Evolutionary conservation across 805 yeast genomes (phyloP).

Genomic region (Wickerhamomyces canadensis): DNA sequence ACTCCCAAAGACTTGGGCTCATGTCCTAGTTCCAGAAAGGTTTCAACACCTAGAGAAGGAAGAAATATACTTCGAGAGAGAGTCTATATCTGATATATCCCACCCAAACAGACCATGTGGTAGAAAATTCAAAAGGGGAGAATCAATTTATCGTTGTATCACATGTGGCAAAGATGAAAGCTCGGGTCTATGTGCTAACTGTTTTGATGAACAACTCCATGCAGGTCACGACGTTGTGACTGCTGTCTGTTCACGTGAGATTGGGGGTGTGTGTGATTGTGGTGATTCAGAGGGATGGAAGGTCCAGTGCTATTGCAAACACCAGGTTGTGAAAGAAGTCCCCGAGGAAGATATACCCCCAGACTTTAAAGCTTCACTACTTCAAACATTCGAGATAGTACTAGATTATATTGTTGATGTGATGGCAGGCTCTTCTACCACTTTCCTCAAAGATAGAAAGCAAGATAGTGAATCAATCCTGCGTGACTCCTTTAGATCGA

Average conservation of each 20-base stretch:
- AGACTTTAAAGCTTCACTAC: slow-evolving; percentile 34
- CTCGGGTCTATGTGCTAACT: slow-evolving; percentile 74
- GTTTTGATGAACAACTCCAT: slow-evolving; percentile 69
- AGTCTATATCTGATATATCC: slow-evolving; percentile 19
- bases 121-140: slow-evolving; percentile 66
- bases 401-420: slow-evolving; percentile 62
- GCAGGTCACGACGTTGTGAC: slow-evolving; percentile 65
- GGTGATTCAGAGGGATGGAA: slow-evolving; percentile 88
- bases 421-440: slow-evolving; percentile 35
- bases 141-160: slow-evolving; percentile 72
- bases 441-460: slow-evolving; percentile 19
- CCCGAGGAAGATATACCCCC: slow-evolving; percentile 32
- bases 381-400: slow-evolving; percentile 37
- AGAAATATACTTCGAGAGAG: slow-evolving; percentile 16
- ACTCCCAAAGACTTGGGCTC: slow-evolving; percentile 21
- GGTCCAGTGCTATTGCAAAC: slow-evolving; percentile 43
- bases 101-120: slow-evolving; percentile 74
- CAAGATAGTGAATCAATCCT: slow-evolving; percentile 24
- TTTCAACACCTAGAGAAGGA: slow-evolving; percentile 18
- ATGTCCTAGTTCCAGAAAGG: slow-evolving; percentile 18
- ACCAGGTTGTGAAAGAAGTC: slow-evolving; percentile 25
- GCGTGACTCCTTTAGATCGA: slow-evolving; percentile 30
- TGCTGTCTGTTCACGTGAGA: slow-evolving; percentile 57
- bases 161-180: slow-evolving; percentile 78
- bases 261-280: slow-evolving; percentile 62